Base-by-base conservation (phyloP, 805 yeast species). In the Candida arabinofermentans region DNA sequence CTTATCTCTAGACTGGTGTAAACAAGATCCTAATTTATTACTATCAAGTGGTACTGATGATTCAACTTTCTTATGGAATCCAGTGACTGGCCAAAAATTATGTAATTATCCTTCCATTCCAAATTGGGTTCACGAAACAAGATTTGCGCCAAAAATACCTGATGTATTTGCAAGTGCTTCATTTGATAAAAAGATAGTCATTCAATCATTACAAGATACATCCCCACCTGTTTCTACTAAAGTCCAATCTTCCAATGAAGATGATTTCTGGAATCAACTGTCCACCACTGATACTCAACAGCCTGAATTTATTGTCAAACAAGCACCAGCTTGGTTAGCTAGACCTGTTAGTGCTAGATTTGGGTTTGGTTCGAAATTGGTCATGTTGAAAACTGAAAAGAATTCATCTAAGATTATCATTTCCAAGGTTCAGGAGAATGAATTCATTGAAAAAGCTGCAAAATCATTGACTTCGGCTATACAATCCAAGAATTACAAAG, bases 21-120 rank as follows among this genome's bases (percentile, higher is more conserved):
- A 70, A 35, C 83, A 80, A 53, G 99, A 93, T 62, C 77, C 86
- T 37, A 71, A 72, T 37, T 71, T 93, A 49, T 70, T 93, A 53
- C 67, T 93, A 33, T 86, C 97, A n/a, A 77, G 91, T 59, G 97
- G 97, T 45, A 85, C 87, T 56, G 99, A 93, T 64, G 89, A 89
- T 61, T 69, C 87, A 24, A 87, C 95, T 4, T 66, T 81, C 48
- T 69, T 93, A 53, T 93, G 99, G 99, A 88, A 93, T 62, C 96
- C 97, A 22, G 66, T 77, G 40, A 65, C 75, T 17, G 95, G 90
- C 36, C 69, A 69, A 43, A 75, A 78, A 55, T 67, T 91, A 49
- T 95, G 93, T 5, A 86, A 87, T 57, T 93, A 86, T 62, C 97
- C 98, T 40, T 77, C 95, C 10, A 77, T 95, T 27, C 85, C 95